phyloP scores from a whole-genome alignment of 2,329 filamentous ascomycete species.

The Aureobasidium zeae region DNA sequence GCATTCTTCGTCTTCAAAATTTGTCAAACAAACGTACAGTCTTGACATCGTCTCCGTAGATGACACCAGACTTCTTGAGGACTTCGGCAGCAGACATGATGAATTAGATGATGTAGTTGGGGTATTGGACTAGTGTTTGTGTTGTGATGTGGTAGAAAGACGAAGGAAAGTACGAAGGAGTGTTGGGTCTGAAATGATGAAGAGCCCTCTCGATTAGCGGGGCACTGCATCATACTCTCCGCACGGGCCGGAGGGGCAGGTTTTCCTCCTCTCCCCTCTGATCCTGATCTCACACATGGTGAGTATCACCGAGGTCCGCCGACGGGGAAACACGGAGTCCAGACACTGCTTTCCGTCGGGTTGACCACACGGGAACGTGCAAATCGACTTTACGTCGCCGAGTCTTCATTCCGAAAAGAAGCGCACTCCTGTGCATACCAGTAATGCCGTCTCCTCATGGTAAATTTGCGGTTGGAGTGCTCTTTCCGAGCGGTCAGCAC shows the following conservation, averaged over 20 bases:
- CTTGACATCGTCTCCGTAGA: conserved; percentile 30
- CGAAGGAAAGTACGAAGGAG: conserved; percentile 13
- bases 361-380: too few species aligned
- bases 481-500: too few species aligned
- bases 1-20: conserved; percentile 5
- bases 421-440: too few species aligned
- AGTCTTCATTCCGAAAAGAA: too few species aligned
- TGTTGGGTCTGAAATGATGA: conserved; percentile 16
- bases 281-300: too few species aligned
- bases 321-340: conserved; percentile 12
- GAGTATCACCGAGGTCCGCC: conserved; percentile 15
- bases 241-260: conserved; percentile 12
- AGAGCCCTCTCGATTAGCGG: conserved; percentile 14
- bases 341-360: too few species aligned
- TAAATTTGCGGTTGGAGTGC: too few species aligned
- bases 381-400: too few species aligned
- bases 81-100: conserved; percentile 18
- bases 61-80: conserved; percentile 30
- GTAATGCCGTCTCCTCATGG: too few species aligned
- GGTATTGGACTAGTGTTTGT: neutral
- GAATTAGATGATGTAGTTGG: conserved; percentile 14
- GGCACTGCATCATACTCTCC: conserved; percentile 16
- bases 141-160: conserved; percentile 9
- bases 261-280: too few species aligned
- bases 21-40: conserved; percentile 16